Conservation (phyloP, 2,329 filamentous ascomycete genomes). For the Apiospora kogelbergensis region DNA sequence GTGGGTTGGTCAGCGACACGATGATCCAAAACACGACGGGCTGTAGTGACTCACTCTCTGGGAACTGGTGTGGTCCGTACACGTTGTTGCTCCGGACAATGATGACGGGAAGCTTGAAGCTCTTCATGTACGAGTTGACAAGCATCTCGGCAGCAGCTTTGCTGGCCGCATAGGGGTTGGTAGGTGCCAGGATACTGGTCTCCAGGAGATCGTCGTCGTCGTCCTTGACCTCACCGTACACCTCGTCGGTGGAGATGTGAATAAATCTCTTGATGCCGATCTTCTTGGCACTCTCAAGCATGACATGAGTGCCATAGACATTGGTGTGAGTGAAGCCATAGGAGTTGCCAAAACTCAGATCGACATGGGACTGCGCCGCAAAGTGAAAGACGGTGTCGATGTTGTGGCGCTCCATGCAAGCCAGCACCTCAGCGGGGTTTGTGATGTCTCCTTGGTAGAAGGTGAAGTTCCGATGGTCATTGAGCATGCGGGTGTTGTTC, state of each 20-base stretch:
- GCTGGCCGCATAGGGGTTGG: constrained; percentile 79
- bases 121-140: constrained; percentile 83
- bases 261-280: constrained; percentile 72
- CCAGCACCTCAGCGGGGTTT: constrained; percentile 66
- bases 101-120: constrained; percentile 77
- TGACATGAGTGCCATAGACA: constrained; percentile 80
- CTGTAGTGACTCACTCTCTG: constrained; percentile 63
- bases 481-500: constrained; percentile 73
- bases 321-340: constrained; percentile 81
- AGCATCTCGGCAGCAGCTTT: constrained; percentile 84
- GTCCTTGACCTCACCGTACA: constrained; percentile 77
- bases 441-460: constrained; percentile 82
- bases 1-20: constrained; percentile 16
- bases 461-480: constrained; percentile 68
- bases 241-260: constrained; percentile 82
- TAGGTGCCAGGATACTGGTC: constrained; percentile 72
- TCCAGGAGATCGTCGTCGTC: constrained; percentile 72
- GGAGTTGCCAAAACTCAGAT: constrained; percentile 79
- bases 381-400: constrained; percentile 85
- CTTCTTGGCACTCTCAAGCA: constrained; percentile 75
- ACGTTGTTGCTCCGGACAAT: constrained; percentile 84
- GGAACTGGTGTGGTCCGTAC: constrained; percentile 81
- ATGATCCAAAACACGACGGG: not conserved
- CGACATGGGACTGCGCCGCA: constrained; percentile 82
- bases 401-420: constrained; percentile 67